phyloP scores from a whole-genome alignment of 2,329 filamentous ascomycete species.

The Cordyceps fumosorosea region DNA sequence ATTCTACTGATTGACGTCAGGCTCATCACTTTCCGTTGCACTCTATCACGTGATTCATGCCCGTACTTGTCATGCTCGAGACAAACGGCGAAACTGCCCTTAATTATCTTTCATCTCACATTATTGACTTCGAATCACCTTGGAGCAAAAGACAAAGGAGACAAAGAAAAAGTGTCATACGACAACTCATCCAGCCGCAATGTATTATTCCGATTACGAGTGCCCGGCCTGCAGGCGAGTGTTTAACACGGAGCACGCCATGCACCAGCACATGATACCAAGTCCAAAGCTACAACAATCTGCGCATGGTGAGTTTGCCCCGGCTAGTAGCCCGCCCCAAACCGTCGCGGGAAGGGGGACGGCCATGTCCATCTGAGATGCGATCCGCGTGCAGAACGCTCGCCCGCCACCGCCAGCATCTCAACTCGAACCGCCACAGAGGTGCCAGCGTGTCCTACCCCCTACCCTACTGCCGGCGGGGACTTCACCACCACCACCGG shows the following conservation, averaged over 20 bases:
- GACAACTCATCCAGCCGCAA: background rate
- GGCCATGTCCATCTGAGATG: background rate
- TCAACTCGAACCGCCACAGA: slow-evolving; percentile 45
- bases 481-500: slow-evolving; percentile 45
- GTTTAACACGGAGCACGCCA: slow-evolving; percentile 19
- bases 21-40: no score
- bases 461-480: slow-evolving; percentile 45
- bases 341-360: no score
- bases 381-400: no score
- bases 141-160: no score
- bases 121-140: no score
- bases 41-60: no score
- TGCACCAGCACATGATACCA: slow-evolving; percentile 24
- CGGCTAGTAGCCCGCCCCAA: background rate
- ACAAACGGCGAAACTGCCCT: no score
- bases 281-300: slow-evolving; percentile 22
- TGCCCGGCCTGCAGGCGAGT: slow-evolving; percentile 23
- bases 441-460: slow-evolving; percentile 42
- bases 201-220: slow-evolving; percentile 15
- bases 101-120: no score
- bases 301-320: slow-evolving; percentile 25
- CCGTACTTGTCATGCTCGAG: no score
- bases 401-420: no score
- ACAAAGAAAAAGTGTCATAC: no score
- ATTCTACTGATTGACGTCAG: no score